Base-by-base conservation (phyloP, 306 rosid genomes). In the Prosopis cineraria region DNA sequence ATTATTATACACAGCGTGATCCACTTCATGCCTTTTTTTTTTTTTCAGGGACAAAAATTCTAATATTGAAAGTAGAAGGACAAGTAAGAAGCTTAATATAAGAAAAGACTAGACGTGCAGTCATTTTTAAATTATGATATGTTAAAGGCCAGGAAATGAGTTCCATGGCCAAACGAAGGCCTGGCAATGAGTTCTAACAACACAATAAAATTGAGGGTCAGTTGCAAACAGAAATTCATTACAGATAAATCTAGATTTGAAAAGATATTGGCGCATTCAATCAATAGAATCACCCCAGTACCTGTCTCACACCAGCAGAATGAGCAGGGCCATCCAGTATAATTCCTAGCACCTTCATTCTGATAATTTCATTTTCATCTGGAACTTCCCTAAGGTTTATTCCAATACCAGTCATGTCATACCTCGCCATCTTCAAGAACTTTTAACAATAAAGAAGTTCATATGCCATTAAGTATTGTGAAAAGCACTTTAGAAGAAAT, bases 341-440 rank as follows among this genome's bases (percentile, higher is more conserved):
- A 40, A 92, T 80, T 78, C 98, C 98, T 58, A 85, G 77, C 19
- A 95, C 96, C 88, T 85, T 91, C 85, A 95, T 52, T 82, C 80
- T 91, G 56, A 72, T 76, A 52, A 69, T 87, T 73, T 96, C 98
- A 86, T 84, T 82, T 55, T 89, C 97, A 82, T 85, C 90, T 4
- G 87, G 90, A 82, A 89, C 90, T 88, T 95, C 98, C 93, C 88
- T 91, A 74, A 95, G 90, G 95, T 92, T 95, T 85, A 92, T 85
- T 84, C 98, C 98, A 88, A 95, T 85, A 86, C 97, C 98, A 82
- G 92, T 92, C 96, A 95, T 83, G 89, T 95, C 98, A 89, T 90
- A 95, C 93, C 93, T 92, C 70, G 96, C 98, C 98, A 95, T 95
- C 92, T 91, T 95, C 90, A 98, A 91, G 92, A 95, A 95, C 98